Base-by-base conservation (phyloP, 1,139 yeast genomes). In the Kodamaea alishanica region DNA sequence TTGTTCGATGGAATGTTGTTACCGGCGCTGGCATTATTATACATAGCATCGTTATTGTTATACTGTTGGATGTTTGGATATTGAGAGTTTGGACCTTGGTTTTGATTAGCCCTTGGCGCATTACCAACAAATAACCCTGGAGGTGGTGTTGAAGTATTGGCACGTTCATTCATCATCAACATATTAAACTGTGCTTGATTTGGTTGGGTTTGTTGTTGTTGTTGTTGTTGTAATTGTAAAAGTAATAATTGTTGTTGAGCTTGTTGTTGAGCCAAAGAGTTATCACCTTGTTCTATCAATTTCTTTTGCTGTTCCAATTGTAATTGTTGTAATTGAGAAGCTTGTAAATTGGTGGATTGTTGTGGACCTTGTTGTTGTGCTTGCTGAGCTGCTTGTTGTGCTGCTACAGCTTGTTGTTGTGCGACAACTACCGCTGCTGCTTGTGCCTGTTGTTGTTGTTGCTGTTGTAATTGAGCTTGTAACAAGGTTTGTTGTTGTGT, bases 81-180 rank as follows among this genome's bases (percentile, higher is more conserved):
- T 35, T 48, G 54, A 10, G 42, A 35, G 12, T 42, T 30, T 28
- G 43, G 45, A 38, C 54, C 33, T 33, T 50, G 42, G 42, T 42
- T 40, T 30, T 43, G 51, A 6, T 41, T 33, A 8, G 42, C 32
- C 38, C 47, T 48, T 10, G 50, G 49, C 11, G 38, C 43, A 39
- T 44, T 43, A 34, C 48, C 51, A 5, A 55, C 54, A 44, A 67
- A 67, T 44, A 67, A 61, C 1, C 74, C 74, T 3, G 72, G 72
- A n/a, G 74, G 74, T 11, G 74, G 73, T 1, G 74, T 67, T 8
- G 70, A 54, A 4, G 70, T 61, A 35, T 54, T 61, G 25, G 56
- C 54, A 36, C 71, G 58, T 34, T 67, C 72, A 37, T 56, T 61
- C 43, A 54, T 44, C 38, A 63, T 60, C 51, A 67, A 52, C 43